These are phyloP conservation scores for Anthoceros angustus DNA, from an alignment of 225 moss, liverwort and hornwort genomes.

Conservation along the genomic window DNA sequence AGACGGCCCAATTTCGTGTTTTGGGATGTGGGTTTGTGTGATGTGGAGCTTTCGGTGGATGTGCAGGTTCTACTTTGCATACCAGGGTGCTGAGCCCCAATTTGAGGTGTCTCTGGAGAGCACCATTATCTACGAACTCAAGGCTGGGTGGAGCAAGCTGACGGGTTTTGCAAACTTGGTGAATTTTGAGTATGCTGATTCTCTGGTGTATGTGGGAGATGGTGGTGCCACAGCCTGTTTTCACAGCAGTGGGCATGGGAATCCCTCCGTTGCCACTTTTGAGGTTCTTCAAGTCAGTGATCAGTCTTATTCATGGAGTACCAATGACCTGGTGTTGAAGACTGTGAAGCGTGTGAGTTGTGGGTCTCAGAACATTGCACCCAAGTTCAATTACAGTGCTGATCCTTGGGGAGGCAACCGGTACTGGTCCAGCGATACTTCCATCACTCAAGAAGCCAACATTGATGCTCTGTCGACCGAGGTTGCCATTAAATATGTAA, in stretches of 20 bases:
- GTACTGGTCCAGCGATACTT: constrained; percentile 66
- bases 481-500: constrained; percentile 27
- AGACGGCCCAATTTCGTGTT: neutral
- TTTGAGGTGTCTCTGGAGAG: constrained; percentile 95
- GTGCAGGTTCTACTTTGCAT: constrained; percentile 41
- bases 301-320: constrained; percentile 71
- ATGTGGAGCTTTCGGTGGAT: no score
- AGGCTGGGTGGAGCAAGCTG: constrained; percentile 42
- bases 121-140: constrained; percentile 44
- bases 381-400: constrained; percentile 52
- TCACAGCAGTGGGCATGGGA: constrained; percentile 70
- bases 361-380: constrained; percentile 41
- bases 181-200: constrained; percentile 47
- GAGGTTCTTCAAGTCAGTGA: constrained; percentile 67
- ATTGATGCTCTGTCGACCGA: constrained; percentile 20
- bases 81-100: constrained; percentile 46
- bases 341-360: constrained; percentile 69
- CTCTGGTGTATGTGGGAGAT: constrained; percentile 60
- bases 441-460: constrained; percentile 24
- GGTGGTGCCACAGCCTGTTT: constrained; percentile 69
- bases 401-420: constrained; percentile 90
- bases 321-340: constrained; percentile 21
- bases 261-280: constrained; percentile 53
- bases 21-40: no score
- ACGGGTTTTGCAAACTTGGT: constrained; percentile 9